Percentiles rank a stretch among this genome's conserved stretches.
These are phyloP conservation scores for Tolypocladium ovalisporum DNA, from an alignment of 2,329 filamentous ascomycete species.

Conservation along the genomic window DNA sequence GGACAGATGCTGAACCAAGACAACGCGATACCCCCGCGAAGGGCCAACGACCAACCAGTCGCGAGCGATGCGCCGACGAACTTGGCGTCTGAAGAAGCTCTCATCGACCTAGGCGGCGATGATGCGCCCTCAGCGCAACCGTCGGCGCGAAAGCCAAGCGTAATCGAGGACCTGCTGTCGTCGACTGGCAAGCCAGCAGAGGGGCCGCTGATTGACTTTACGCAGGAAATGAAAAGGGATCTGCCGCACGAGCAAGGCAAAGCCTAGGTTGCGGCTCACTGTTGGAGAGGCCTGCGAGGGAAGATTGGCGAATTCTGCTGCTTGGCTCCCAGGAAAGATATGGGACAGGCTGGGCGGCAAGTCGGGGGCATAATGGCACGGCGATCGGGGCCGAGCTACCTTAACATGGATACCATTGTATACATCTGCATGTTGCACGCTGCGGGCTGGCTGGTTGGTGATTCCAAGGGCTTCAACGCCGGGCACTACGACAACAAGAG, in stretches of 20 bases:
- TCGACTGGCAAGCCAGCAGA: slow-evolving; percentile 35
- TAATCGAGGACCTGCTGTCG: slow-evolving; percentile 32
- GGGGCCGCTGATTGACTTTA: slow-evolving; percentile 46
- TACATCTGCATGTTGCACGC: neutral
- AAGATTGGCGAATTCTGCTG: slow-evolving; percentile 2
- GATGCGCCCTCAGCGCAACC: slow-evolving; percentile 1
- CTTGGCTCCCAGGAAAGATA: neutral
- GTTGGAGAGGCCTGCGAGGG: neutral
- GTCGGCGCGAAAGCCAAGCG: slow-evolving; percentile 12
- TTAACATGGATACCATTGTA: neutral
- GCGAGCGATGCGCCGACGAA: neutral
- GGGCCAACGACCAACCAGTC: slow-evolving; percentile 3
- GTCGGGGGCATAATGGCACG: neutral
- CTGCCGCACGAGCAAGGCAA: slow-evolving; percentile 22
- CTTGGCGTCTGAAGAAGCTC: slow-evolving; percentile 17
- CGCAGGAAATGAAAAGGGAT: slow-evolving; percentile 39
- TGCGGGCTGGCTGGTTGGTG: neutral
- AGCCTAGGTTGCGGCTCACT: neutral
- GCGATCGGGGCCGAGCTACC: neutral
- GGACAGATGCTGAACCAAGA: slow-evolving; percentile 54
- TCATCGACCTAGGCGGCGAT: slow-evolving; percentile 47
- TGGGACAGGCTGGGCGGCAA: neutral
- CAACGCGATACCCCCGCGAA: slow-evolving; percentile 42
- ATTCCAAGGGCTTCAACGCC: slow-evolving; percentile 3
- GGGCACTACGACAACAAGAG: neutral